Evolutionary conservation across 805 yeast species (phyloP).

Genomic region (Ogataea glucozyma): DNA sequence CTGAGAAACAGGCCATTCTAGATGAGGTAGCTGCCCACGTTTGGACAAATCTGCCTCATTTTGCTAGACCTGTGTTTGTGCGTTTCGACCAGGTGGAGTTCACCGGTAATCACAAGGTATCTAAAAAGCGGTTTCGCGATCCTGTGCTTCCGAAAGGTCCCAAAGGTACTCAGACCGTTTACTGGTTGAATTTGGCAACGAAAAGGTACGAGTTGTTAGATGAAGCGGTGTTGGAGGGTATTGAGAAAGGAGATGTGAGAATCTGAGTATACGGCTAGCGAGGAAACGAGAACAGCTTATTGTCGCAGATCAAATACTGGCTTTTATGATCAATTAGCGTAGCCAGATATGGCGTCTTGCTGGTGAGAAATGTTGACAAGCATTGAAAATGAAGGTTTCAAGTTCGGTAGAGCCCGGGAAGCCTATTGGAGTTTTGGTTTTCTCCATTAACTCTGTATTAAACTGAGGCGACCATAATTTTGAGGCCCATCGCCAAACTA

Average conservation of each 20-base stretch:
- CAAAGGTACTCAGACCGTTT: slow-evolving; percentile 58
- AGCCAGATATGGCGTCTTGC: too few relatives aligned
- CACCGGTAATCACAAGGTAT: slow-evolving; percentile 81
- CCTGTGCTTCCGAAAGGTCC: slow-evolving; percentile 71
- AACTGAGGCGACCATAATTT: too few relatives aligned
- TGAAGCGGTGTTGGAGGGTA: slow-evolving; percentile 51
- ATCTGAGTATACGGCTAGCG: slow-evolving; percentile 16
- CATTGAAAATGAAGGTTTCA: too few relatives aligned
- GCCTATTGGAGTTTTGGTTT: too few relatives aligned
- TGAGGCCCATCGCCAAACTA: too few relatives aligned
- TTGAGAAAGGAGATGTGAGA: slow-evolving; percentile 27
- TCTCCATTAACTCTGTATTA: too few relatives aligned
- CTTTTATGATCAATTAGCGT: too few relatives aligned
- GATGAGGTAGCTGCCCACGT: slow-evolving; percentile 39
- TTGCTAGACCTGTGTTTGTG: slow-evolving; percentile 82
- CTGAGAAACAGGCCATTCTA: slow-evolving; percentile 37
- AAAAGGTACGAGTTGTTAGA: slow-evolving; percentile 59
- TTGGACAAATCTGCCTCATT: slow-evolving; percentile 61
- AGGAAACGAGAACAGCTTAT: too few relatives aligned
- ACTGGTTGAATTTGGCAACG: slow-evolving; percentile 56
- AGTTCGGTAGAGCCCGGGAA: too few relatives aligned
- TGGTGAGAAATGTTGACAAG: too few relatives aligned
- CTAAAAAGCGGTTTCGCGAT: slow-evolving; percentile 66
- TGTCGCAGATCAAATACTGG: too few relatives aligned
- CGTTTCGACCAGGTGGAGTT: slow-evolving; percentile 67